A percentile compares a stretch with the other conserved stretches of the same genome.
Conservation (phyloP, 495 filamentous ascomycete genomes). For the Pyrenopolyporus hunteri region DNA sequence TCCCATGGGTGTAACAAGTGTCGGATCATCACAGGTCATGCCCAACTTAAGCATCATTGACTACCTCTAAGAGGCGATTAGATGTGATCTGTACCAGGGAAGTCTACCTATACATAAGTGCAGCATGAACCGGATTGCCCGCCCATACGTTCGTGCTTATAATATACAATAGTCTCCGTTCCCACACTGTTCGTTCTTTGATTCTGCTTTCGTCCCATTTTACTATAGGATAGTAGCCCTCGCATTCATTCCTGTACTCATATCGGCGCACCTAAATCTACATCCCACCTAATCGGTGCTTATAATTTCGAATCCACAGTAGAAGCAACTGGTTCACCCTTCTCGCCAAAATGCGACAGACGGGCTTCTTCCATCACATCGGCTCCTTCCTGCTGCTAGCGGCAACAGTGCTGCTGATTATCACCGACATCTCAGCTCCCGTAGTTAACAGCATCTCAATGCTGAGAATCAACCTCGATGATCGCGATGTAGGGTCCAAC, state of each 20-base stretch:
- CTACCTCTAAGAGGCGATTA: slow-evolving; percentile 6
- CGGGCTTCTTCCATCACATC: slow-evolving; percentile 61
- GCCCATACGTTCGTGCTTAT: slow-evolving; percentile 15
- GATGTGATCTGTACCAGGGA: slow-evolving; percentile 25
- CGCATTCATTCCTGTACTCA: slow-evolving; percentile 11
- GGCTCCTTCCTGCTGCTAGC: slow-evolving; percentile 64
- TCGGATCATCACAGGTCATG: slow-evolving; percentile 25
- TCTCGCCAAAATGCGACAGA: slow-evolving; percentile 53
- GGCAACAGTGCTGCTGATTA: slow-evolving; percentile 59
- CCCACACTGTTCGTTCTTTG: neutral
- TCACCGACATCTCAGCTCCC: slow-evolving; percentile 64
- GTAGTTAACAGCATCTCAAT: slow-evolving; percentile 59
- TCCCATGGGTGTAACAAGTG: slow-evolving; percentile 19
- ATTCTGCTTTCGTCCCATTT: slow-evolving; percentile 2
- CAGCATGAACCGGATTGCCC: slow-evolving; percentile 7
- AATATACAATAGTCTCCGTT: slow-evolving; percentile 17
- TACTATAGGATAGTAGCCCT: neutral
- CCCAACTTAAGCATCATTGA: slow-evolving; percentile 16
- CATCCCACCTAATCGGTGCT: neutral
- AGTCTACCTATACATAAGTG: slow-evolving; percentile 18
- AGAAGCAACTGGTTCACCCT: slow-evolving; percentile 7
- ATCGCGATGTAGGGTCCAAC: slow-evolving; percentile 5
- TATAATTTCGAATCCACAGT: neutral
- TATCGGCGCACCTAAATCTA: neutral
- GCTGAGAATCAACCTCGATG: slow-evolving; percentile 55